Evolutionary conservation across 2,329 filamentous ascomycete species (phyloP), one percentile per base, ranked within the genome.

Genomic region (Stagonosporopsis vannaccii): DNA sequence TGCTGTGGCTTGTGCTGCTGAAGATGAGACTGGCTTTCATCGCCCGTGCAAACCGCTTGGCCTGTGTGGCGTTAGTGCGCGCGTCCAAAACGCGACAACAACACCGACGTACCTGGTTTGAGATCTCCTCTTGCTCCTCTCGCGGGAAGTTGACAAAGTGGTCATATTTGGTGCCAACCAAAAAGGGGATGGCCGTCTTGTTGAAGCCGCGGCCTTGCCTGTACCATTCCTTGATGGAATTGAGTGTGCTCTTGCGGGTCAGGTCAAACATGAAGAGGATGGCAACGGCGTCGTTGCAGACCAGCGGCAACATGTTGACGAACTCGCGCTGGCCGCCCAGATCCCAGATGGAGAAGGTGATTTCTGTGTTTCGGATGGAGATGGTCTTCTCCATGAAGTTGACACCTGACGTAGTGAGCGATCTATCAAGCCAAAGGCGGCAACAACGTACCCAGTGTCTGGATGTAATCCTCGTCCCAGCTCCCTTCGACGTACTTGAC

Each of bases 321-420:
- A 99, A 99, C 79, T 99, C 95, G 73, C 95, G 89, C 81, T 99
- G 95, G 64, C 95, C 95, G 68, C 95, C 95, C 51, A 99, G 80
- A 82, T 99, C 95, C 95, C 95, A 99, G 74, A 99, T 99, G 59
- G 92, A 97, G 80, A 99, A 99, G 39, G 95, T 99, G 77, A 99
- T 99, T 79, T 99, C 95, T 15, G 95, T 99, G 79, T 99, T 99
- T 60, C 95, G 90, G 78, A 99, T 99, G 61, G 92, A 96, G 74
- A 99, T 99, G 32, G 95, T 99, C 84, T 99, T 99, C 78, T 99
- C 95, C 95, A 99, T 99, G 79, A 99, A 99, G 78, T 99, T 99
- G 78, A 99, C 95, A 66, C 95, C 87, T 89, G 67, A n/a, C 12
- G 13, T 22, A 26, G 65, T 71, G 25, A 72, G 66, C 53, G 41